Evolutionary conservation across 345 rosid genomes (phyloP).

Genomic region (Geranium brycei): DNA sequence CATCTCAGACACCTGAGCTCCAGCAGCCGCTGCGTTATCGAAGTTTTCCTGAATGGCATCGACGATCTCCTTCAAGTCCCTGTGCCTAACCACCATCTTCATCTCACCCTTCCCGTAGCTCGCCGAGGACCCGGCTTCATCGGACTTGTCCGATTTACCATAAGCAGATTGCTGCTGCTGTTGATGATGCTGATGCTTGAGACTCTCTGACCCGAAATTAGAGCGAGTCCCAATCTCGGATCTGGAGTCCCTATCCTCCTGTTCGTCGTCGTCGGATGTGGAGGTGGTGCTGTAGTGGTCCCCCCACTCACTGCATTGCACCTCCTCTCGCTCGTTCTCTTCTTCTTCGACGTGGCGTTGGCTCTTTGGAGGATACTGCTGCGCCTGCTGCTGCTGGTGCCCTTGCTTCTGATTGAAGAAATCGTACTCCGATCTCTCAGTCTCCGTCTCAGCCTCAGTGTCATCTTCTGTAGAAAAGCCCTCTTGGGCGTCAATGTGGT

Average conservation of each 20-base stretch:
- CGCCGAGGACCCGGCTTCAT: constrained; percentile 32
- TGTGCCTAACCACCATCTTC: constrained; percentile 85
- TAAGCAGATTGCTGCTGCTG: constrained; percentile 9
- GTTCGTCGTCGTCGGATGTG: constrained; percentile 39
- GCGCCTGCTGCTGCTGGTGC: too few species aligned
- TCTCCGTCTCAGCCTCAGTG: constrained; percentile 23
- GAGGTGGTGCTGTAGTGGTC: constrained; percentile 56
- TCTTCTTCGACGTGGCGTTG: constrained; percentile 7
- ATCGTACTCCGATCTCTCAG: constrained; percentile 64
- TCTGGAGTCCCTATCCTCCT: constrained; percentile 38
- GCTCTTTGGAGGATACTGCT: not conserved
- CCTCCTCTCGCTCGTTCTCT: constrained; percentile 85
- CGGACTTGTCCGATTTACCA: constrained; percentile 27
- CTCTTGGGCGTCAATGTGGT: constrained; percentile 16
- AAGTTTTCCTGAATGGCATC: constrained; percentile 74
- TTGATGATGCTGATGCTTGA: constrained; percentile 10
- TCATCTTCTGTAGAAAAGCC: constrained; percentile 10
- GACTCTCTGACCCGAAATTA: constrained; percentile 33
- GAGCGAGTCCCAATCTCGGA: constrained; percentile 65
- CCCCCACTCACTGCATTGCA: constrained; percentile 93
- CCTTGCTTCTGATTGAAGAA: constrained; percentile 24
- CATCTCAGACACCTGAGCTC: constrained; percentile 73
- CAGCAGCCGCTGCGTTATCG: constrained; percentile 68
- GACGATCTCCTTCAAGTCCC: constrained; percentile 82
- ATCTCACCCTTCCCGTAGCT: constrained; percentile 24